These are phyloP conservation scores for Piper longum DNA, from an alignment of 164 flowering plant species.

Conservation along the genomic window DNA sequence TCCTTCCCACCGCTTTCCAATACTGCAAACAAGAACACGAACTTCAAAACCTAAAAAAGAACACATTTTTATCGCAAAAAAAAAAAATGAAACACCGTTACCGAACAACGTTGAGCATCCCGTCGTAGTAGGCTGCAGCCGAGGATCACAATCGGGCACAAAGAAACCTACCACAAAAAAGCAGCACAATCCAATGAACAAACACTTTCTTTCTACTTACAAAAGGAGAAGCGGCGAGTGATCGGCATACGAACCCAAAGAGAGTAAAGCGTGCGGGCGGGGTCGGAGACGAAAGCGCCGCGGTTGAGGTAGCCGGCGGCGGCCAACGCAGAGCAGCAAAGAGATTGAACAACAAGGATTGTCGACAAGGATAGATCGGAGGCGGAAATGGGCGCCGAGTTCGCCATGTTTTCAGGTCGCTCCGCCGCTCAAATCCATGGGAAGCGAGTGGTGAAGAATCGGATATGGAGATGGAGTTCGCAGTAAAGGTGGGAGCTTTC, in stretches of 20 bases:
- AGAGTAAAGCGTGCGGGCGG: conserved; percentile 33
- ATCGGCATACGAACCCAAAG: conserved; percentile 29
- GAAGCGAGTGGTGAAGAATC: no score
- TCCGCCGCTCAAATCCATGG: no score
- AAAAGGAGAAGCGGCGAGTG: not conserved
- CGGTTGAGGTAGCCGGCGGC: conserved; percentile 24
- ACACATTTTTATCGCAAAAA: not conserved
- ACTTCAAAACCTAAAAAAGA: not conserved
- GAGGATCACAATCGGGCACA: conserved; percentile 35
- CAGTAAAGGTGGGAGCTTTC: no score
- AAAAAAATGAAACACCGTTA: conserved; percentile 13
- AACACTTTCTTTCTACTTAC: not conserved
- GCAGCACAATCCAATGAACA: not conserved
- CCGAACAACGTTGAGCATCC: conserved; percentile 45
- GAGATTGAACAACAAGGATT: conserved; percentile 1
- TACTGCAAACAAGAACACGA: conserved; percentile 22
- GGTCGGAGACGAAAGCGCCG: conserved; percentile 34
- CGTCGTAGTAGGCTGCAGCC: conserved; percentile 36
- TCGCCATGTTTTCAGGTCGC: no score
- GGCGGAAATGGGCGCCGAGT: not conserved
- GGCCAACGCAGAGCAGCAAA: conserved; percentile 4
- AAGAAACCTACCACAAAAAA: conserved; percentile 25
- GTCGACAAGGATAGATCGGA: conserved; percentile 2
- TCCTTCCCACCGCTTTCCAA: conserved; percentile 44
- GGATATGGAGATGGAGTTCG: no score